Base-by-base conservation (phyloP, 1,139 yeast species). In the Yamadazyma membranifaciens region DNA sequence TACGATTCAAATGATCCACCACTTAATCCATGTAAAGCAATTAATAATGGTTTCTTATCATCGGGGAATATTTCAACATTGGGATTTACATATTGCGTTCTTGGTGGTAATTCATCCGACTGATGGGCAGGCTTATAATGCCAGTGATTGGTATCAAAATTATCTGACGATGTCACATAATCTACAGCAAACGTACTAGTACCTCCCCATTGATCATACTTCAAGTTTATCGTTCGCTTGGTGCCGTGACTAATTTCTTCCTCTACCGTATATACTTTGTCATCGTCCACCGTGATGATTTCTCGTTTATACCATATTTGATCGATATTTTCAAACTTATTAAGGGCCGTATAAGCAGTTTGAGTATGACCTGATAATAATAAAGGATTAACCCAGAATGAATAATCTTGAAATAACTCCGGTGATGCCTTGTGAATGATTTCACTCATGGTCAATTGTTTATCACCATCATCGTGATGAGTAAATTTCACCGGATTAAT, bases 1-100 rank as follows among this genome's bases (percentile, higher is more conserved):
- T 79, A 79, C 33, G 78, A 64, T 55, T 80, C 86, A 51, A 73
- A 75, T 9, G 83, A 78, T 0, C 86, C 85, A 13, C 86, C 86
- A 9, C 83, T 73, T 34, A 80, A 64, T 2, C 86, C 86, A 56
- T 80, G 86, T 32, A 78, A 57, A 1, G 78, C 75, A 38, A 80
- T 63, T 16, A 80, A 56, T 50, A 80, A 63, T 0, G 84, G 85
- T 47, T 63, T 70, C 11, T 63, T 57, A 47, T 75, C 77, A 10
- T 56, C 57, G 12, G 59, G 52, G 28, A 57, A 50, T 1, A 58
- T 35, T 12, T 45, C 45, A 6, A 35, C 35, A 13, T 51, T 45
- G 0, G 72, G 72, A 41, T 70, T 60, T 42, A 67, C 50, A 51
- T 59, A 73, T 45, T 63, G 62, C 0, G 79, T 74, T 37, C 77